Conservation (phyloP, 257 asterid genomes). For the Thymus mandschuricus region DNA sequence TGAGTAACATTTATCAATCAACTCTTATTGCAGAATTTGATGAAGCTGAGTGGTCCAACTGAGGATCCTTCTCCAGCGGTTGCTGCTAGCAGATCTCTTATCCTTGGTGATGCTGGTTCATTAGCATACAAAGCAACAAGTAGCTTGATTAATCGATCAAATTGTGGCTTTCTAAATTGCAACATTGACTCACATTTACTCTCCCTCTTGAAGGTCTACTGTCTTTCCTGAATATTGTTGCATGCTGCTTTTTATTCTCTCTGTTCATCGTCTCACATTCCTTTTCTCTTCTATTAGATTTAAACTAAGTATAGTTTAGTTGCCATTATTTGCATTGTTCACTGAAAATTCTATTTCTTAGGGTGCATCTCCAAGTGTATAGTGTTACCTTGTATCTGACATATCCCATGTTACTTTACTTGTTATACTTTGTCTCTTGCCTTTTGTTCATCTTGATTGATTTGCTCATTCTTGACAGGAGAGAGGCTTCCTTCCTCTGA, state of each 20-base stretch:
- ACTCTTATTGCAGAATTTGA: slow-evolving; percentile 43
- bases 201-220: slow-evolving; percentile 75
- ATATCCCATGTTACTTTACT: too few relatives aligned
- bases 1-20: slow-evolving; percentile 7
- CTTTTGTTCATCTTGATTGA: slow-evolving; percentile 29
- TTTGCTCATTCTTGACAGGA: slow-evolving; percentile 61
- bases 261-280: slow-evolving; percentile 7
- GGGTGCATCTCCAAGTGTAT: background rate
- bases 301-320: background rate
- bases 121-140: slow-evolving; percentile 72
- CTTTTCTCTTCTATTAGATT: slow-evolving; percentile 15
- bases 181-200: slow-evolving; percentile 79
- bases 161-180: slow-evolving; percentile 62
- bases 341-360: background rate
- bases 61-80: slow-evolving; percentile 85
- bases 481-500: slow-evolving; percentile 93
- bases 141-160: slow-evolving; percentile 70
- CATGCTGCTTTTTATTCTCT: slow-evolving; percentile 13
- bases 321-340: slow-evolving; percentile 5
- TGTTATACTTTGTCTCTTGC: background rate
- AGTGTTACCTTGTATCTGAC: background rate
- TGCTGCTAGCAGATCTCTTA: slow-evolving; percentile 60
- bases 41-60: slow-evolving; percentile 39
- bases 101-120: slow-evolving; percentile 67
- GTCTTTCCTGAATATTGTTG: slow-evolving; percentile 10